These are phyloP conservation scores for Fusarium tupiense DNA, from an alignment of 2,329 filamentous ascomycete species.

Conservation along the genomic window DNA sequence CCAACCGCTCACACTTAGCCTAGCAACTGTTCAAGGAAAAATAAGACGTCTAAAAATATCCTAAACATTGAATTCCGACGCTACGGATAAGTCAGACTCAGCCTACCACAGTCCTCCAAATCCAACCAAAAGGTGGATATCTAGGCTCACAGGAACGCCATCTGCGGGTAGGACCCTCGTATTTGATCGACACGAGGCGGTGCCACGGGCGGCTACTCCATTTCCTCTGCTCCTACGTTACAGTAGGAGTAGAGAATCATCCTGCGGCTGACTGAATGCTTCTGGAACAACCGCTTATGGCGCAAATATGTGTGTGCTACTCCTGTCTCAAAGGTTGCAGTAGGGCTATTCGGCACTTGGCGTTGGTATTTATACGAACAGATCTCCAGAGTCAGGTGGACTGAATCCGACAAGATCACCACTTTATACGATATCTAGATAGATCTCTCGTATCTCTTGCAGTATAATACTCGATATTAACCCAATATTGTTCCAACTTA, in stretches of 20 bases:
- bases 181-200: slow-evolving; percentile 34
- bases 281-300: slow-evolving; percentile 17
- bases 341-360: slow-evolving; percentile 2
- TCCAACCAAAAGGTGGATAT: slow-evolving; percentile 20
- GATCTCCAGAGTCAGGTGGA: slow-evolving; percentile 14
- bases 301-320: slow-evolving; percentile 9
- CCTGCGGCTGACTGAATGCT: slow-evolving; percentile 11
- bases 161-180: slow-evolving; percentile 31
- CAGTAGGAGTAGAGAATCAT: background rate
- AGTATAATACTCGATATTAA: background rate
- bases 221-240: slow-evolving; percentile 20
- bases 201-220: slow-evolving; percentile 25
- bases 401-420: background rate
- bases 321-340: background rate
- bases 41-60: slow-evolving; percentile 21
- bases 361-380: slow-evolving; percentile 23
- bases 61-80: slow-evolving; percentile 20
- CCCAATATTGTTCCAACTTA: background rate
- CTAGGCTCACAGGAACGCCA: slow-evolving; percentile 26
- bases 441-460: background rate
- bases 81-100: slow-evolving; percentile 5
- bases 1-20: background rate
- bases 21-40: background rate
- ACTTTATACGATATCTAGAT: slow-evolving; percentile 5
- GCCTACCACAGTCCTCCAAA: slow-evolving; percentile 15